Evolutionary conservation across 2,329 filamentous ascomycete species (phyloP).

Genomic region (Cephalotrichum gorgonifer): DNA sequence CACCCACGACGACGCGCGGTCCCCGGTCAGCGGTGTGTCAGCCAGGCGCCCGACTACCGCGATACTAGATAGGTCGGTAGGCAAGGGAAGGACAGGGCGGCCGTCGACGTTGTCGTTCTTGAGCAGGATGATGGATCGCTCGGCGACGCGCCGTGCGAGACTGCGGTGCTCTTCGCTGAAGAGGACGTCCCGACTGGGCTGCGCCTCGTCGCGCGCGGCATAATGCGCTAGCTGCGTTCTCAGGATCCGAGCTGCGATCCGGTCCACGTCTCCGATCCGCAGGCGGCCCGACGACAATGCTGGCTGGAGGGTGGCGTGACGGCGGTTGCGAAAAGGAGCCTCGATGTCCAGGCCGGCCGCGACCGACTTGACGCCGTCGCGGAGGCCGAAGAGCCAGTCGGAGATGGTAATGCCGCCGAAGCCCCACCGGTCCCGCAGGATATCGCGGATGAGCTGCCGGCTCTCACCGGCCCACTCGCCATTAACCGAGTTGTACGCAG

Average conservation of each 20-base stretch:
- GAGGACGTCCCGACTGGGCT: slow-evolving; percentile 5
- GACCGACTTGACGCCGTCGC: slow-evolving; percentile 8
- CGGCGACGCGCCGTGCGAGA: slow-evolving; percentile 9
- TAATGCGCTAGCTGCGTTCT: background rate
- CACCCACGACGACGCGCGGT: slow-evolving; percentile 1
- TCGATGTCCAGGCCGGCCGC: slow-evolving; percentile 13
- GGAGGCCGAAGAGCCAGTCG: slow-evolving; percentile 11
- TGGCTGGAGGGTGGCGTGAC: background rate
- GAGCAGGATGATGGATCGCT: slow-evolving; percentile 12
- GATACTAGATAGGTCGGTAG: slow-evolving; percentile 1
- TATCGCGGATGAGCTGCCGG: slow-evolving; percentile 9
- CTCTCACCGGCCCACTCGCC: slow-evolving; percentile 12
- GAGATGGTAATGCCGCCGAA: slow-evolving; percentile 12
- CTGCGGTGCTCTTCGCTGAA: slow-evolving; percentile 11
- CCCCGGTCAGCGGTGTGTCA: background rate
- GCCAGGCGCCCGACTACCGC: slow-evolving; percentile 12
- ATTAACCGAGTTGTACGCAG: slow-evolving; percentile 11
- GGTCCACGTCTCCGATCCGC: background rate
- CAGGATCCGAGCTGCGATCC: background rate
- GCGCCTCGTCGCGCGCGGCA: background rate
- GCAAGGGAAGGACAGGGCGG: background rate
- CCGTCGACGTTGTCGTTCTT: slow-evolving; percentile 8
- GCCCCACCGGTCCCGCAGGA: slow-evolving; percentile 10
- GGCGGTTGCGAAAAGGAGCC: slow-evolving; percentile 11
- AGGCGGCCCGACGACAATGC: slow-evolving; percentile 5